Conservation (phyloP, 192 early-diverging fungal species). For the Podila minutissima region DNA sequence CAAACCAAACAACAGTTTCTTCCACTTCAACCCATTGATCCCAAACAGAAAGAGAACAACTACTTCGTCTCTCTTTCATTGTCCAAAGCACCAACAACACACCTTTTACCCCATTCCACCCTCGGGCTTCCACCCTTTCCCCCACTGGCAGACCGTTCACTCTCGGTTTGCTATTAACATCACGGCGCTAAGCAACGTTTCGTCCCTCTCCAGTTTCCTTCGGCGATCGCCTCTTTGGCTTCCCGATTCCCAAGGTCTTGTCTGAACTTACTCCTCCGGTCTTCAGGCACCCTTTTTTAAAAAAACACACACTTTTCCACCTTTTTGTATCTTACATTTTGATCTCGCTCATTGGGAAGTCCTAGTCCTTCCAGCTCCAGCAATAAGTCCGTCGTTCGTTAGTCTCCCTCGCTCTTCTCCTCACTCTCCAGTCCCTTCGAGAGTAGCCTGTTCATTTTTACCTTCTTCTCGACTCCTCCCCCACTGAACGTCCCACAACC, state of each 20-base stretch:
- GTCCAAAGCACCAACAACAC: too few relatives aligned
- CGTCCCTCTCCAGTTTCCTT: conserved; percentile 24
- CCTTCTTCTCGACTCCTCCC: neutral
- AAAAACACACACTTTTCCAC: neutral
- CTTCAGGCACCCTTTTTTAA: conserved; percentile 6
- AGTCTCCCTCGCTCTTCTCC: too few relatives aligned
- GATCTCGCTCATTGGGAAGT: too few relatives aligned
- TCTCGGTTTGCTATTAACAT: conserved; percentile 50
- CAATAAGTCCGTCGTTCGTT: too few relatives aligned
- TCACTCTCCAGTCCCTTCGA: too few relatives aligned
- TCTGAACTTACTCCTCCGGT: conserved; percentile 23
- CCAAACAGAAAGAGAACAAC: too few relatives aligned
- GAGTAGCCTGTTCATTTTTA: neutral
- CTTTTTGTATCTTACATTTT: neutral
- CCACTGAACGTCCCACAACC: neutral
- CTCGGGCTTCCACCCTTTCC: conserved; percentile 38
- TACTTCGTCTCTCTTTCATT: too few relatives aligned
- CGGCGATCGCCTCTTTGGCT: conserved; percentile 54
- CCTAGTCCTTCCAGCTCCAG: too few relatives aligned
- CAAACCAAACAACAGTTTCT: too few relatives aligned
- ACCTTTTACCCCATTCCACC: neutral
- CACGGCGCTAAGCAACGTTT: conserved; percentile 48
- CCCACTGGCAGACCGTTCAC: conserved; percentile 32
- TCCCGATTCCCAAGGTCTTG: conserved; percentile 40
- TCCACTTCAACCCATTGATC: too few relatives aligned